Evolutionary conservation across 768 basidiomycete genomes (phyloP).

Genomic region (Pholiota molesta): DNA sequence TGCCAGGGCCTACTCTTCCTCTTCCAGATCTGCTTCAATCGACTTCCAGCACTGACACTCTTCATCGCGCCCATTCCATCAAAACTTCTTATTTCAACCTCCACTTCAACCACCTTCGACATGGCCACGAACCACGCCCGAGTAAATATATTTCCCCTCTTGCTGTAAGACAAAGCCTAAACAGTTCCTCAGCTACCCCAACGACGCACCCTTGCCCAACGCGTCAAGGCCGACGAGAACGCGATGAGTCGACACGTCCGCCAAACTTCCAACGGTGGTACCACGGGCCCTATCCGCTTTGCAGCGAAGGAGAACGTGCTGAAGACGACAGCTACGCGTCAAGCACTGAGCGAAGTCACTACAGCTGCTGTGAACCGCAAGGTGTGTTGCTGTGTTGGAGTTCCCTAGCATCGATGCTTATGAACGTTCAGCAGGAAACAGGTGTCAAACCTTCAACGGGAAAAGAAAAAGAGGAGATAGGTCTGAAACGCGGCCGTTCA

Average conservation of each 20-base stretch:
- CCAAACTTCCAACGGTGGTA: constrained; percentile 52
- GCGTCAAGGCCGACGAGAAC: constrained; percentile 79
- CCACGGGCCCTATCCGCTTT: constrained; percentile 53
- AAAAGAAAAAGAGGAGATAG: constrained; percentile 72
- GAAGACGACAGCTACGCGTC: constrained; percentile 66
- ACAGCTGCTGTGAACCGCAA: constrained; percentile 78
- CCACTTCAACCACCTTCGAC: constrained; percentile 18
- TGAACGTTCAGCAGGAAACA: constrained; percentile 41
- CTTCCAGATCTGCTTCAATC: constrained; percentile 14
- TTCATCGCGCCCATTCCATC: constrained; percentile 10
- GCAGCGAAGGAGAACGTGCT: constrained; percentile 48
- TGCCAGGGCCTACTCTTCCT: constrained; percentile 12
- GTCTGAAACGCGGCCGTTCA: constrained; percentile 68
- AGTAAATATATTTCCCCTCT: constrained; percentile 41
- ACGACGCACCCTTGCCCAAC: constrained; percentile 68
- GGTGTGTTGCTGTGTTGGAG: constrained; percentile 42
- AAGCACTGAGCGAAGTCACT: constrained; percentile 82
- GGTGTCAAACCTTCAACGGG: constrained; percentile 48
- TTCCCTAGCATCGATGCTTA: constrained; percentile 2
- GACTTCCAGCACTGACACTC: not conserved
- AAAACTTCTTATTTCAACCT: constrained; percentile 26
- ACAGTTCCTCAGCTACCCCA: constrained; percentile 54
- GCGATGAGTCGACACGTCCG: constrained; percentile 69
- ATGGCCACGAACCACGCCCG: constrained; percentile 69
- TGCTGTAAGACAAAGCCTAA: constrained; percentile 19